These are phyloP conservation scores for Hirsutella rhossiliensis DNA, from an alignment of 2,329 filamentous ascomycete genomes.

Conservation along the genomic window DNA sequence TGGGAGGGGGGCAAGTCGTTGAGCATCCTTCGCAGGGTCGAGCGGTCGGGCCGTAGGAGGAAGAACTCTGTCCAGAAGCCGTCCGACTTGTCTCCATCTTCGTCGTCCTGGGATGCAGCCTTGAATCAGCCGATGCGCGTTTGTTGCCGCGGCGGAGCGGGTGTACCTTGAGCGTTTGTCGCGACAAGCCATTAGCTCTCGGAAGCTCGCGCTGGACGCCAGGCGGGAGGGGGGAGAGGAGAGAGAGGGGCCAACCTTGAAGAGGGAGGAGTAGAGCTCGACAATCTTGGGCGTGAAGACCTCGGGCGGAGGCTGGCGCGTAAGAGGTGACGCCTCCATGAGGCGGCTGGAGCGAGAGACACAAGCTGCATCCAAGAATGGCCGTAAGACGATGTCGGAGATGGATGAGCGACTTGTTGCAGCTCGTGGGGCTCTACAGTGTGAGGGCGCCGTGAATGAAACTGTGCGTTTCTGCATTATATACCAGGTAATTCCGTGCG, in stretches of 20 bases:
- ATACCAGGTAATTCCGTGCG: too few species aligned
- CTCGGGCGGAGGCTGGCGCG: slow-evolving; percentile 80
- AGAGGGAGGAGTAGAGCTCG: slow-evolving; percentile 73
- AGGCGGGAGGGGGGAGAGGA: not conserved
- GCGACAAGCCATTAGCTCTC: slow-evolving; percentile 4
- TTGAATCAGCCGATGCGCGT: slow-evolving; percentile 15
- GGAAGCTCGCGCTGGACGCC: not conserved
- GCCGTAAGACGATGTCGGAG: too few species aligned
- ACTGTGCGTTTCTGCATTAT: too few species aligned
- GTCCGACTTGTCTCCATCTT: slow-evolving; percentile 60
- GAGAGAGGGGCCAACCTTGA: slow-evolving; percentile 43
- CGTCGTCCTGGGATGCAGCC: slow-evolving; percentile 38
- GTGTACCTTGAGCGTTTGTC: slow-evolving; percentile 12
- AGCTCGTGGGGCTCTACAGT: not conserved
- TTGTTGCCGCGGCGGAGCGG: slow-evolving; percentile 7
- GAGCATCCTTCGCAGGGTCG: slow-evolving; percentile 55
- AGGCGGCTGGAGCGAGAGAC: not conserved
- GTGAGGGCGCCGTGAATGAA: not conserved
- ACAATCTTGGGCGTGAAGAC: slow-evolving; percentile 92
- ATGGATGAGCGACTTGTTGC: not conserved
- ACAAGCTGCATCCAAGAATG: too few species aligned
- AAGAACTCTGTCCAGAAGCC: slow-evolving; percentile 98
- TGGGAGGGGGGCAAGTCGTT: slow-evolving; percentile 61
- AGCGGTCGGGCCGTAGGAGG: slow-evolving; percentile 67
- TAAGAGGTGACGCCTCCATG: slow-evolving; percentile 89